Evolutionary conservation across 306 rosid genomes (phyloP).

Genomic region (Crotalaria pallida): DNA sequence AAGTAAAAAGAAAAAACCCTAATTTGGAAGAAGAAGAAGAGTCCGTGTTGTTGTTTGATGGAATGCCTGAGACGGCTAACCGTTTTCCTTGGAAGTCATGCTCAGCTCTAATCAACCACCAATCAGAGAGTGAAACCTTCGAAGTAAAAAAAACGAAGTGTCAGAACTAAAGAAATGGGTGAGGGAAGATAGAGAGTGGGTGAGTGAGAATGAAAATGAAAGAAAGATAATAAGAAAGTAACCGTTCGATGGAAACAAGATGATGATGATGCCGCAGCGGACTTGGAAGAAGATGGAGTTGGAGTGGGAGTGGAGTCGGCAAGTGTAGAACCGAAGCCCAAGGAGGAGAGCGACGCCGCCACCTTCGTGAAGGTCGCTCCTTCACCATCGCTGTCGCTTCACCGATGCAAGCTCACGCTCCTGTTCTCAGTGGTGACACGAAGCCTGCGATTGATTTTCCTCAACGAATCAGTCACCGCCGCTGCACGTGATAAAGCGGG

Average conservation of each 20-base stretch:
- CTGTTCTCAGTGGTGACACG: too few relatives aligned
- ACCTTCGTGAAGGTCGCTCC: too few relatives aligned
- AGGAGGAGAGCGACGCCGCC: too few relatives aligned
- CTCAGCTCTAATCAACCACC: constrained; percentile 58
- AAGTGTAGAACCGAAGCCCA: too few relatives aligned
- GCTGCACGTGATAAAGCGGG: too few relatives aligned
- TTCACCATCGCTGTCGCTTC: too few relatives aligned
- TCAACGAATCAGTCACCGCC: too few relatives aligned
- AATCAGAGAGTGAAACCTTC: constrained; percentile 50
- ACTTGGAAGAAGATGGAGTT: background rate
- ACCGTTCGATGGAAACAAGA: constrained; percentile 29
- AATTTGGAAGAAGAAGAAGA: background rate
- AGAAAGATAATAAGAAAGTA: background rate
- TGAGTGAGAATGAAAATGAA: background rate
- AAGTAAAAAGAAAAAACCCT: constrained; percentile 18
- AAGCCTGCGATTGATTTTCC: too few relatives aligned
- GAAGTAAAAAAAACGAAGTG: background rate
- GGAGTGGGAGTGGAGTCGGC: constrained; percentile 6
- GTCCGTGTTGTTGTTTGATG: constrained; percentile 44
- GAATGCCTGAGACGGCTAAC: constrained; percentile 55
- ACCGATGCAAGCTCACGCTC: too few relatives aligned
- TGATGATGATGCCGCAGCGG: background rate
- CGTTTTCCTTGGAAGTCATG: constrained; percentile 34
- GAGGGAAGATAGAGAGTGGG: background rate
- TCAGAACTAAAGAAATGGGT: background rate